A percentile compares a stretch with the other conserved stretches of the same genome.
Evolutionary conservation across 2,329 filamentous ascomycete genomes (phyloP).

Genomic region (Fusarium acutatum): DNA sequence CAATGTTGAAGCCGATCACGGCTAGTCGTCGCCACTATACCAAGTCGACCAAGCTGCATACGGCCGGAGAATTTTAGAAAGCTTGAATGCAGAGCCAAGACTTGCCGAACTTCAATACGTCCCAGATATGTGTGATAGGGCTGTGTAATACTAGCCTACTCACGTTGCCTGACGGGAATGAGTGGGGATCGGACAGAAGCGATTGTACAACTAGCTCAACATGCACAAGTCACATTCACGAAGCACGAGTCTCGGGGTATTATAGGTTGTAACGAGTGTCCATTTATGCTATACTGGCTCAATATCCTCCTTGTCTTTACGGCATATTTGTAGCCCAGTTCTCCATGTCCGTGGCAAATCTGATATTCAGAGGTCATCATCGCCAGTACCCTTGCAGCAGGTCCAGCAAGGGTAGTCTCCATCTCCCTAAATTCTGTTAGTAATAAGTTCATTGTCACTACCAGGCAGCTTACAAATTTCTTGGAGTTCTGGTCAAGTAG

Average conservation of each 20-base stretch:
- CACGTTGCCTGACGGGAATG: background rate
- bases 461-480: background rate
- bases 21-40: background rate
- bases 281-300: background rate
- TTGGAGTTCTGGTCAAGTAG: background rate
- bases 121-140: rapidly evolving
- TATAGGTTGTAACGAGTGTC: background rate
- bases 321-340: rapidly evolving
- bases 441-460: rapidly evolving
- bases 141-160: background rate
- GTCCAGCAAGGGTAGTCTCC: slow-evolving; percentile 10
- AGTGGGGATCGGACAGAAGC: rapidly evolving
- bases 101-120: background rate
- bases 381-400: background rate
- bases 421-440: background rate
- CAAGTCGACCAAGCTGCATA: background rate
- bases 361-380: background rate
- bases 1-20: background rate
- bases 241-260: rapidly evolving
- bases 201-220: rapidly evolving
- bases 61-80: background rate
- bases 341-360: rapidly evolving
- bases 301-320: rapidly evolving
- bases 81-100: background rate
- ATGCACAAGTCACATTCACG: background rate